A percentile compares a stretch with the other conserved stretches of the same genome.
Conservation (phyloP, 2,329 filamentous ascomycete species). For the Colletotrichum tamarilloi region DNA sequence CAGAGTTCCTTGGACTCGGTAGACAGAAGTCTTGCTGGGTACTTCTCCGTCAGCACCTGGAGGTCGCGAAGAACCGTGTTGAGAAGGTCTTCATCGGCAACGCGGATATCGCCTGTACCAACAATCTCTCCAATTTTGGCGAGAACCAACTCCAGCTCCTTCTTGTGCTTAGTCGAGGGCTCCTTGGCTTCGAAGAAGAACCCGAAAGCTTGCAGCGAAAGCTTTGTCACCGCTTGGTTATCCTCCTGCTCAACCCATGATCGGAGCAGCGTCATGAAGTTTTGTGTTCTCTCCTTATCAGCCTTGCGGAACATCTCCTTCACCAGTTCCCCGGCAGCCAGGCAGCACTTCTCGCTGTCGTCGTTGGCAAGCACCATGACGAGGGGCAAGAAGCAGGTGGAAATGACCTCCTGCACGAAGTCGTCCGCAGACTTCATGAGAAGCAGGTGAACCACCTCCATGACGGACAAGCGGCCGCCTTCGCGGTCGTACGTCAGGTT, state of each 20-base stretch:
- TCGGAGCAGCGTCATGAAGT: conserved; percentile 77
- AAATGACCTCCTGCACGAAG: conserved; percentile 83
- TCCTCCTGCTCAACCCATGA: conserved; percentile 82
- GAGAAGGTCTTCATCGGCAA: conserved; percentile 76
- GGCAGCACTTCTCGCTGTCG: conserved; percentile 84
- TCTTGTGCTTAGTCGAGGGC: conserved; percentile 68
- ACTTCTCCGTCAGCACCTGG: conserved; percentile 73
- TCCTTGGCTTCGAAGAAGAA: conserved; percentile 82
- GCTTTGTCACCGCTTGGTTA: conserved; percentile 75
- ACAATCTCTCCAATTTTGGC: conserved; percentile 65
- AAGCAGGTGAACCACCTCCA: conserved; percentile 91
- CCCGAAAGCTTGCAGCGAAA: conserved; percentile 83
- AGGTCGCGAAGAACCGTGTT: conserved; percentile 79
- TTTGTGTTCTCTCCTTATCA: conserved; percentile 76
- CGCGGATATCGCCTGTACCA: conserved; percentile 62
- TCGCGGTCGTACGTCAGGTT: conserved; percentile 93
- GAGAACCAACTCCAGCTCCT: conserved; percentile 74
- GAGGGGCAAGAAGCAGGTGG: conserved; percentile 85
- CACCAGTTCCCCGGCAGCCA: conserved; percentile 82
- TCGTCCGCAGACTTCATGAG: conserved; percentile 86
- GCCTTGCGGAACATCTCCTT: conserved; percentile 84
- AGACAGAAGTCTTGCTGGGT: conserved; percentile 73
- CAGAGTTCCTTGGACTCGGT: conserved; percentile 74
- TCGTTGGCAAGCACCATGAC: conserved; percentile 91
- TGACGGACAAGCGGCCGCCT: conserved; percentile 89